phyloP scores from a whole-genome alignment of 2,329 filamentous ascomycete species.

The Verticillium nubilum region DNA sequence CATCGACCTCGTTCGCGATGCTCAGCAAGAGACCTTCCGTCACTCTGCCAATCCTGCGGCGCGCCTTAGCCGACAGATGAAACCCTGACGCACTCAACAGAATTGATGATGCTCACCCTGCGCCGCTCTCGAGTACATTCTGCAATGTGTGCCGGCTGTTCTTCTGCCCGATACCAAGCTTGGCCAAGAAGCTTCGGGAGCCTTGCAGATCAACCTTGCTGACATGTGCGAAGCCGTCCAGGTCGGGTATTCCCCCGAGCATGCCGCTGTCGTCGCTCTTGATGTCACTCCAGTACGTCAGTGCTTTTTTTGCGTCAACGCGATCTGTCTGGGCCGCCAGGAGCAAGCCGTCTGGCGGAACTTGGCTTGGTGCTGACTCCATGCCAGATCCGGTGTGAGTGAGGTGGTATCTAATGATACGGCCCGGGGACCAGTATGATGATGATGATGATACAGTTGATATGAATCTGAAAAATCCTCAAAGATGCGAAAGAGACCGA shows the following conservation, averaged over 20 bases:
- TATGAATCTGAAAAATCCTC: too few species aligned
- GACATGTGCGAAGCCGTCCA: neutral
- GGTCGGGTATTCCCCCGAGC: neutral
- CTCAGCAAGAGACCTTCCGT: neutral
- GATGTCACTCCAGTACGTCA: neutral
- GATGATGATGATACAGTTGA: too few species aligned
- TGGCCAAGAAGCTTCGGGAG: slow-evolving; percentile 62
- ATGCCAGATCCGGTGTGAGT: too few species aligned
- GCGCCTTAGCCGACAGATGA: neutral
- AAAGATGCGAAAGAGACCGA: too few species aligned
- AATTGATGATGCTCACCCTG: slow-evolving; percentile 26
- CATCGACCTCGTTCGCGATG: slow-evolving; percentile 43
- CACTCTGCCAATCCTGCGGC: neutral
- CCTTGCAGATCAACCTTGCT: slow-evolving; percentile 26
- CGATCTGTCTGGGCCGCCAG: too few species aligned
- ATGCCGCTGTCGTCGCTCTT: neutral
- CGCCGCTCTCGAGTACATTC: slow-evolving; percentile 27
- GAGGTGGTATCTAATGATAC: too few species aligned
- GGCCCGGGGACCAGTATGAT: too few species aligned
- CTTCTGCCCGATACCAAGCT: slow-evolving; percentile 42
- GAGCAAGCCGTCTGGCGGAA: too few species aligned
- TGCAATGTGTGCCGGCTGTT: slow-evolving; percentile 19
- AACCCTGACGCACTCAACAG: too few species aligned
- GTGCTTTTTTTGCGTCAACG: too few species aligned
- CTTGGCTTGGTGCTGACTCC: too few species aligned